phyloP scores from a whole-genome alignment of 805 yeast genomes.

The Candida verbasci region DNA sequence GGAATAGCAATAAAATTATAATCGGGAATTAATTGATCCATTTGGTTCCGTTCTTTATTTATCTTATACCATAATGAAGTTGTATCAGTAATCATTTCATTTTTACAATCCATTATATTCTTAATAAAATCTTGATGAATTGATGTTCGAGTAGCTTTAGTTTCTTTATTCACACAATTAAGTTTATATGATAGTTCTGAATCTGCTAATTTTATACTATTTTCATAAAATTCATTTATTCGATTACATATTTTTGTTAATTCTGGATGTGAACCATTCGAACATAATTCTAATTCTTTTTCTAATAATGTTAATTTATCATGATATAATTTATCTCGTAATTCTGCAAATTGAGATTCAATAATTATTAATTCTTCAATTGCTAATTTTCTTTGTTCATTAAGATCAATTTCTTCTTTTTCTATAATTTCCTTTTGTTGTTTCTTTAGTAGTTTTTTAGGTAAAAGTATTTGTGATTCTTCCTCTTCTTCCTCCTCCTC shows the following conservation, averaged over 20 bases:
- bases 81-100: slow-evolving; percentile 60
- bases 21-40: slow-evolving; percentile 63
- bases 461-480: too few relatives aligned
- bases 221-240: slow-evolving; percentile 71
- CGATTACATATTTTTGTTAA: slow-evolving; percentile 65
- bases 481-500: slow-evolving; percentile 11
- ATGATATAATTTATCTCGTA: slow-evolving; percentile 80
- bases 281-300: slow-evolving; percentile 81
- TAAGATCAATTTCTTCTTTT: slow-evolving; percentile 20
- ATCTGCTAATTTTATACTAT: slow-evolving; percentile 49
- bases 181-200: slow-evolving; percentile 53
- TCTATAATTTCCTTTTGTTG: slow-evolving; percentile 11
- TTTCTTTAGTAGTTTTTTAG: too few relatives aligned
- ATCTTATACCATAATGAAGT: slow-evolving; percentile 90
- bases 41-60: slow-evolving; percentile 78
- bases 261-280: slow-evolving; percentile 90
- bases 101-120: slow-evolving; percentile 61
- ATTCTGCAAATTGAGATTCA: slow-evolving; percentile 79
- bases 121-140: slow-evolving; percentile 82
- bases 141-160: slow-evolving; percentile 71
- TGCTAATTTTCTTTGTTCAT: slow-evolving; percentile 55
- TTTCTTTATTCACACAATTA: slow-evolving; percentile 74
- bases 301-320: slow-evolving; percentile 75
- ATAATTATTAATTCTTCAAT: slow-evolving; percentile 70
- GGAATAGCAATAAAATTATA: slow-evolving; percentile 46